phyloP scores from a whole-genome alignment of 306 rosid species.

The Lagenaria siceraria region DNA sequence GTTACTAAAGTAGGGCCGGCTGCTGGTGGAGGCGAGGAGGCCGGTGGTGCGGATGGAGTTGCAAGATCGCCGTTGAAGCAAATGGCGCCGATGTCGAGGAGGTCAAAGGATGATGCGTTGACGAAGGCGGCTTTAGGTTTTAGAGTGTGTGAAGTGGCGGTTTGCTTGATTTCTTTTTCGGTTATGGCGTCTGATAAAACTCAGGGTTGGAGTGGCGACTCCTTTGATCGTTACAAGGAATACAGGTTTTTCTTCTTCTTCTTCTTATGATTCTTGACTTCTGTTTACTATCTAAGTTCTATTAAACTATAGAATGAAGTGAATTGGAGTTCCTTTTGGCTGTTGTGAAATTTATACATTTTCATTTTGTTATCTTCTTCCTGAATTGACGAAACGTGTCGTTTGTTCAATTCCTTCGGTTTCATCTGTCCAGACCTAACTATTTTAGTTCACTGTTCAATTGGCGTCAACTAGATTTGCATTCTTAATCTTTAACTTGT shows the following conservation, averaged over 20 bases:
- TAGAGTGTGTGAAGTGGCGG: slow-evolving; percentile 55
- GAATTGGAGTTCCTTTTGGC: background rate
- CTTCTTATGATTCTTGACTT: background rate
- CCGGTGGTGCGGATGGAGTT: slow-evolving; percentile 5
- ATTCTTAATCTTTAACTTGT: background rate
- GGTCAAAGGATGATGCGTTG: slow-evolving; percentile 29
- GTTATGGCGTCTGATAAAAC: slow-evolving; percentile 97
- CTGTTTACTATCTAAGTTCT: background rate
- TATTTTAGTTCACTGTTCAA: background rate
- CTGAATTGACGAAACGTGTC: background rate
- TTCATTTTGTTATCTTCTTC: background rate
- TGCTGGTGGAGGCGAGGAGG: slow-evolving; percentile 14
- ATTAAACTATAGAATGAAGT: background rate
- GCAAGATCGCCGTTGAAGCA: slow-evolving; percentile 21
- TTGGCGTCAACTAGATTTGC: background rate
- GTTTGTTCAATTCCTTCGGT: background rate
- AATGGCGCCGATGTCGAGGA: background rate
- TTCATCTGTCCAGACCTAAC: background rate
- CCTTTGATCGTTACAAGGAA: slow-evolving; percentile 92
- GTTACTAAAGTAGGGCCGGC: slow-evolving; percentile 31
- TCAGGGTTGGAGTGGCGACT: slow-evolving; percentile 98
- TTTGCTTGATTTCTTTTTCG: slow-evolving; percentile 84
- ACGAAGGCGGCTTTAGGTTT: slow-evolving; percentile 69
- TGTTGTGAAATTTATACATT: background rate
- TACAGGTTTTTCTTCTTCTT: slow-evolving; percentile 48